Evolutionary conservation across 2,329 filamentous ascomycete genomes (phyloP).

Genomic region (Epichloe bromicola): DNA sequence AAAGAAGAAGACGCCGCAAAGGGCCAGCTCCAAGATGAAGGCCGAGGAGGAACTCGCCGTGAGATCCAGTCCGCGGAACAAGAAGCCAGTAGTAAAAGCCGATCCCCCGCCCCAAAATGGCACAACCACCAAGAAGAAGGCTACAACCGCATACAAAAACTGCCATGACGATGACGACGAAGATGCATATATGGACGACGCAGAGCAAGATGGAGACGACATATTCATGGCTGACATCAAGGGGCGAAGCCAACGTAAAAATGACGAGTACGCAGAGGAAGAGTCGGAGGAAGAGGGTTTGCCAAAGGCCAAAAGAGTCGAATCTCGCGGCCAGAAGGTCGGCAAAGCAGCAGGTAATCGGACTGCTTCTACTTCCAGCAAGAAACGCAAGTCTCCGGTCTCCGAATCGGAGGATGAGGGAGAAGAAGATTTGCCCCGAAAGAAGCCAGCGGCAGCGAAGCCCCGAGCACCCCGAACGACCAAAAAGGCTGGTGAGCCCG

Average conservation of each 20-base stretch:
- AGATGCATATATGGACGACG: conserved; percentile 49
- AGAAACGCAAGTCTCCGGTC: conserved; percentile 47
- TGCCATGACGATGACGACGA: conserved; percentile 33
- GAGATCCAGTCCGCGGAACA: conserved; percentile 40
- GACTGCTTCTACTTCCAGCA: conserved; percentile 22
- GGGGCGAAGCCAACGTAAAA: conserved; percentile 50
- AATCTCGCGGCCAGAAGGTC: conserved; percentile 25
- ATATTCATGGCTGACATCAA: conserved; percentile 67
- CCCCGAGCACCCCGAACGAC: conserved; percentile 42
- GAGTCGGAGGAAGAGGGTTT: conserved; percentile 58
- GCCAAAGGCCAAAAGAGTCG: conserved; percentile 46
- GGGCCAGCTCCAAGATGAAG: conserved; percentile 24
- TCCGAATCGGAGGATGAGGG: conserved; percentile 44
- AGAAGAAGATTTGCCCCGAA: conserved; percentile 41
- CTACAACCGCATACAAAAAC: conserved; percentile 28
- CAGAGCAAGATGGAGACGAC: conserved; percentile 60
- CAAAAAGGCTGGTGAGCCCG: conserved; percentile 53
- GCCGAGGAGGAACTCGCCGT: conserved; percentile 30
- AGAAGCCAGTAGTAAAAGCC: conserved; percentile 22
- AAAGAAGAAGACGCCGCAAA: conserved; percentile 24
- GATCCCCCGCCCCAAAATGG: conserved; percentile 17
- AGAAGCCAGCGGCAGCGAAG: conserved; percentile 45
- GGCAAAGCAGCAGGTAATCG: conserved; percentile 17
- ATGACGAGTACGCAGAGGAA: conserved; percentile 64
- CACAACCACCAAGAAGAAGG: conserved; percentile 26